A percentile compares a stretch with the other conserved stretches of the same genome.
phyloP scores from a whole-genome alignment of 345 rosid genomes.

The Microthlaspi erraticum region DNA sequence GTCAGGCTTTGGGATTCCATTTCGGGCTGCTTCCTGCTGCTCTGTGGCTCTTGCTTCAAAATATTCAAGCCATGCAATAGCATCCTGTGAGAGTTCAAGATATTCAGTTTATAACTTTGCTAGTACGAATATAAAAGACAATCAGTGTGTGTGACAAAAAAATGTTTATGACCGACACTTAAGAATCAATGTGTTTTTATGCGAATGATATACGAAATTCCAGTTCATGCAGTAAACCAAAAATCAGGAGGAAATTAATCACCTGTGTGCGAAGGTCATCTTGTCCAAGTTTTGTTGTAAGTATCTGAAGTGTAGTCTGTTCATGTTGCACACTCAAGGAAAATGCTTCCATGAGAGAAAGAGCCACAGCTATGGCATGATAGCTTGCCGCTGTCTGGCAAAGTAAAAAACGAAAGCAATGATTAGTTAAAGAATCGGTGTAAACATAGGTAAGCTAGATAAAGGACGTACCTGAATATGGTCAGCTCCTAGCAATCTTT shows the following conservation, averaged over 20 bases:
- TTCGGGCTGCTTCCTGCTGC: constrained; percentile 92
- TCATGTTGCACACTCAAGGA: constrained; percentile 96
- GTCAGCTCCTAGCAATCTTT: constrained; percentile 89
- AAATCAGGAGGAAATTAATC: constrained; percentile 15
- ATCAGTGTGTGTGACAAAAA: neutral
- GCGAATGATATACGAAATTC: neutral
- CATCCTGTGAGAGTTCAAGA: constrained; percentile 61
- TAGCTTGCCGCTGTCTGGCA: constrained; percentile 95
- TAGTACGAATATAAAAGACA: constrained; percentile 6
- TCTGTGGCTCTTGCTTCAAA: constrained; percentile 90
- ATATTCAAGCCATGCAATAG: constrained; percentile 97
- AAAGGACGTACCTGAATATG: constrained; percentile 81
- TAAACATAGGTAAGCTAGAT: constrained; percentile 1
- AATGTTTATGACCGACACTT: neutral
- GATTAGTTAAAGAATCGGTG: constrained; percentile 20
- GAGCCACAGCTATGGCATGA: constrained; percentile 98
- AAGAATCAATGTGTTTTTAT: neutral
- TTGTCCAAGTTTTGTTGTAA: constrained; percentile 82
- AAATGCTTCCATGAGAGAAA: constrained; percentile 92
- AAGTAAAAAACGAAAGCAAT: constrained; percentile 23
- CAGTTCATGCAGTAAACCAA: neutral
- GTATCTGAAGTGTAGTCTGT: constrained; percentile 89
- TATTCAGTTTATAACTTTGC: neutral
- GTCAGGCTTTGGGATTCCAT: constrained; percentile 91
- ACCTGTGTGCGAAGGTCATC: constrained; percentile 97